Percentiles rank a stretch among this genome's conserved stretches.
Evolutionary conservation across 2,329 filamentous ascomycete genomes (phyloP).

Genomic region (Pseudogymnoascus destructans): DNA sequence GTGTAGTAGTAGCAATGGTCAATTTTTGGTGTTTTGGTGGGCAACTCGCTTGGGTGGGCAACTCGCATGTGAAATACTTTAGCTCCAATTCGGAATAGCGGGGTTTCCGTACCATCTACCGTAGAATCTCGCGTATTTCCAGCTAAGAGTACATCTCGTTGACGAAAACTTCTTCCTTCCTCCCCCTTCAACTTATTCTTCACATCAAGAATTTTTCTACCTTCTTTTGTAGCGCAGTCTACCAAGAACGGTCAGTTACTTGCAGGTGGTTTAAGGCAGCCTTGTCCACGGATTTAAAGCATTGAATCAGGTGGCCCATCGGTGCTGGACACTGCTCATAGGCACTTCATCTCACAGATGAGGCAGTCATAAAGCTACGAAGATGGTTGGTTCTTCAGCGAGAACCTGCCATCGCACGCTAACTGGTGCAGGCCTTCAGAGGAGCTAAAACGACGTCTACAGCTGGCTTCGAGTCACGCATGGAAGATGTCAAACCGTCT

Average conservation of each 20-base stretch:
- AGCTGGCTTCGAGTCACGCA: constrained; percentile 64
- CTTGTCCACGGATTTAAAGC: constrained; percentile 5
- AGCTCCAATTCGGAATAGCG: constrained; percentile 6
- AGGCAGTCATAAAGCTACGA: not conserved
- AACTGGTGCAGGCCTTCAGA: constrained; percentile 20
- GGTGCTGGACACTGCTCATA: constrained; percentile 4
- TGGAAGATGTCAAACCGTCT: constrained; percentile 71
- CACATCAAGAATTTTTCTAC: constrained; percentile 6
- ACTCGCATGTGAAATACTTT: too few species aligned
- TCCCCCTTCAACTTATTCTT: constrained; percentile 1
- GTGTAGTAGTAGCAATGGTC: too few species aligned
- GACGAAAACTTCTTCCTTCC: constrained; percentile 6
- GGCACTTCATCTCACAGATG: not conserved
- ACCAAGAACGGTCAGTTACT: constrained; percentile 5
- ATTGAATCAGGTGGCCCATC: constrained; percentile 7
- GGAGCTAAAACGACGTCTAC: constrained; percentile 51
- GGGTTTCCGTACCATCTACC: not conserved
- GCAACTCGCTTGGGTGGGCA: too few species aligned
- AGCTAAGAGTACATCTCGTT: constrained; percentile 5
- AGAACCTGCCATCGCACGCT: constrained; percentile 9
- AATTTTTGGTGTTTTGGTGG: too few species aligned
- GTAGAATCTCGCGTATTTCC: constrained; percentile 7
- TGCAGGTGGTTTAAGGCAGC: not conserved
- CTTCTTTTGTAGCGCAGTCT: constrained; percentile 7
- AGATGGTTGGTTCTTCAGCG: constrained; percentile 10